Evolutionary conservation across 2,329 filamentous ascomycete species (phyloP), one percentile per base, ranked within the genome.

Genomic region (Alternaria infectoria): DNA sequence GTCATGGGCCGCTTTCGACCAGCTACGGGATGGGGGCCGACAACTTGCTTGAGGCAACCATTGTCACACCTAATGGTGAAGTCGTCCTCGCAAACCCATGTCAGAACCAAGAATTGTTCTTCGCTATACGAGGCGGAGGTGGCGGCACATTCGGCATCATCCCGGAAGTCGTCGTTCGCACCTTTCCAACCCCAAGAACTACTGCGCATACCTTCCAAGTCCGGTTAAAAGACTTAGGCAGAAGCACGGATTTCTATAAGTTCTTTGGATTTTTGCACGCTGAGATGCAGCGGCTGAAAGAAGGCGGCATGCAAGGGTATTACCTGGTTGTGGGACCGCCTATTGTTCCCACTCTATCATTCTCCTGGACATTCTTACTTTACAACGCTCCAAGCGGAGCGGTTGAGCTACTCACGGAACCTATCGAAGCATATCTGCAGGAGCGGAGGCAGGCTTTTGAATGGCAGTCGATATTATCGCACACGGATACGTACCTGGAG

Each of bases 141-240:
- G 78, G 78, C 9, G 81, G 79, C 2, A 83, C 82, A 4, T 83
- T 80, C 26, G 82, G 81, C 0, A 76, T 83, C 2, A 64, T 82
- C 0, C 66, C 69, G 1, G 66, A 73, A 56, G 67, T 69, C 11
- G 64, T 74, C 0, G 43, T 76, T 11, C 66, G 67, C 28, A 64
- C 64, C 0, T 72, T 61, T 26, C 68, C 70, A 4, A 63, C 65
- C 81, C 87, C 65, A 0, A 64, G 63, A 8, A 69, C 68, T 6
- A 69, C 68, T 2, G 17, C 57, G 8, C 62, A 72, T 46, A 50
- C 25, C n/a, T 69, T 77, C 36, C n/a, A 44, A 9, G 21, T 77
- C n/a, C 30, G 47, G 3, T 60, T 68, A 0, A 54, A 61, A 3
- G 54, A 51, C 5, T 17, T 58, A 3, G 67, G 68, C n/a, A 64